Base-by-base conservation (phyloP, 768 basidiomycete genomes). In the Xerocomellus intermedius region DNA sequence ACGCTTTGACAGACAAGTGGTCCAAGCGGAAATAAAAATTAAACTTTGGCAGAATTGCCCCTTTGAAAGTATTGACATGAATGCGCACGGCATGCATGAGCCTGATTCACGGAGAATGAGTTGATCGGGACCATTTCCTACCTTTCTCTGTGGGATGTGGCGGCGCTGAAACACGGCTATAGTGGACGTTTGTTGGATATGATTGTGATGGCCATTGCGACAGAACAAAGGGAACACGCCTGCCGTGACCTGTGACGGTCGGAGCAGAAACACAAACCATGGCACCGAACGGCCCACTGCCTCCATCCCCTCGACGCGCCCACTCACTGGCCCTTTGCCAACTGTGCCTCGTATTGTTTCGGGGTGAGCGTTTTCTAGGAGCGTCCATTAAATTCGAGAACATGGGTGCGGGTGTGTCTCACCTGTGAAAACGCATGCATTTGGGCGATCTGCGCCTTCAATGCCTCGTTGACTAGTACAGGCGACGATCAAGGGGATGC, bases 401-500 rank as follows among this genome's bases (percentile, higher is more conserved):
- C 28, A 52, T 28, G 47, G 12, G 10, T 24, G 17, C 17, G 35
- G 6, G 24, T 4, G 13, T 42, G 22, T 46, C 73, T 49, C 60
- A 91, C 91, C 84, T 94, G 91, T 14, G 91, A 91, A 71, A 94
- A 94, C 5, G 91, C 91, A 62, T 94, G 91, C 80, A 94, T 85
- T 53, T 86, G 82, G 0, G 86, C 76, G 53, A 94, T 91, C 62
- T 91, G 77, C 2, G 73, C 74, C 73, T 89, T 92, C 64, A 94
- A 67, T 9, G 85, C 64, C 22, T 90, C 85, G 63, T 93, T 92
- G 54, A 94, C 91, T 93, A 28, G 28, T 28, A 56, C 17, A 26
- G 45, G 8, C 42, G 38, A 50, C 19, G 43, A 53, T 59, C 60
- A 59, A 42, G 1, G n/a, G n/a, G 8, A 33, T 26, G 12, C 1